Conservation (phyloP, 2,329 filamentous ascomycete genomes). For the Aspergillus udagawae region DNA sequence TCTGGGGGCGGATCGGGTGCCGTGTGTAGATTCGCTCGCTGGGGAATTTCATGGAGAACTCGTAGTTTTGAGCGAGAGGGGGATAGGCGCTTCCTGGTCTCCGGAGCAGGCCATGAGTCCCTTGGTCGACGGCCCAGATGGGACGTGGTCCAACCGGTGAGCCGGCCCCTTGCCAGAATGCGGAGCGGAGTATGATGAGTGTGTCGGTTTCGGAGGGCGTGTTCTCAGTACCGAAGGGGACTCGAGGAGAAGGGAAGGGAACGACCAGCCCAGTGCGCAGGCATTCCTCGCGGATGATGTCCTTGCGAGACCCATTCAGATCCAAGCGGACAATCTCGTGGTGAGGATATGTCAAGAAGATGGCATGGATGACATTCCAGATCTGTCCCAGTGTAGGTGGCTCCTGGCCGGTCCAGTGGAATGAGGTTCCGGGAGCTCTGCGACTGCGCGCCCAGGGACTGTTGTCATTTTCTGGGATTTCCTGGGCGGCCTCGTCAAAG, state of each 20-base stretch:
- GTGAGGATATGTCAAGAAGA: slow-evolving; percentile 28
- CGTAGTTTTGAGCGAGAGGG: slow-evolving; percentile 34
- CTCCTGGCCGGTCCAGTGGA: slow-evolving; percentile 29
- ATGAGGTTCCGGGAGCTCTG: slow-evolving; percentile 26
- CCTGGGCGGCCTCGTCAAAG: slow-evolving; percentile 18
- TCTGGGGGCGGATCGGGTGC: slow-evolving; percentile 68
- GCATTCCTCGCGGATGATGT: slow-evolving; percentile 43
- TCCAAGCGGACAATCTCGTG: slow-evolving; percentile 33
- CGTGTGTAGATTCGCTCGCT: slow-evolving; percentile 54
- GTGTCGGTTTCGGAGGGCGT: slow-evolving; percentile 22
- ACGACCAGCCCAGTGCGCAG: slow-evolving; percentile 30
- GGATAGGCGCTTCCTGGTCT: slow-evolving; percentile 25
- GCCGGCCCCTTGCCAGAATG: slow-evolving; percentile 68
- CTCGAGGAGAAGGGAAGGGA: slow-evolving; percentile 17
- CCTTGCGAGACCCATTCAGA: slow-evolving; percentile 25
- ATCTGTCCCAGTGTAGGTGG: slow-evolving; percentile 34
- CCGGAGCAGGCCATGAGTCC: slow-evolving; percentile 24
- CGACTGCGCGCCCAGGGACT: slow-evolving; percentile 36
- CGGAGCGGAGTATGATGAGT: slow-evolving; percentile 48
- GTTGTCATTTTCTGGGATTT: slow-evolving; percentile 32
- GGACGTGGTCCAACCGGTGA: slow-evolving; percentile 64
- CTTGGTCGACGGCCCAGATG: slow-evolving; percentile 54
- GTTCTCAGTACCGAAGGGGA: slow-evolving; percentile 18
- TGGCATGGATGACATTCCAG: slow-evolving; percentile 38
- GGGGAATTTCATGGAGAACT: slow-evolving; percentile 43